Evolutionary conservation across 2,329 filamentous ascomycete genomes (phyloP), one percentile per base, ranked within the genome.

Genomic region (Ascosphaera apis): DNA sequence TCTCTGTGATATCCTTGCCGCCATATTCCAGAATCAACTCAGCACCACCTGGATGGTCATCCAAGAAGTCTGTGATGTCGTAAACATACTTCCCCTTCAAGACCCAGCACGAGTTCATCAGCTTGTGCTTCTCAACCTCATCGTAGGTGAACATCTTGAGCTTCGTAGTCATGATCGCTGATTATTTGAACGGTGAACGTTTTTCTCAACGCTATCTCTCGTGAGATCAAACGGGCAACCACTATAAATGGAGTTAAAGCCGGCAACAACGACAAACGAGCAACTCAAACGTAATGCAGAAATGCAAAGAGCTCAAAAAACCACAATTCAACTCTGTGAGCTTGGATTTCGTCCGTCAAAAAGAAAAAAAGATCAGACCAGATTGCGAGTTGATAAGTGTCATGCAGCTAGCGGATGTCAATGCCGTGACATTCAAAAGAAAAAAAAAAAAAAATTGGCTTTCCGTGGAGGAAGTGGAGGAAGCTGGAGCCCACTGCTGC

Each of bases 51-150:
- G 88, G 88, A 53, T 98, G 88, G 45, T 83, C 75, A 36, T 83
- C 72, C 41, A 93, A 57, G 50, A 98, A 98, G 38, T 80, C 72
- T 40, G 88, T 93, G 43, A 98, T 68, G 62, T 98, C 86, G 66
- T 83, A 98, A 46, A 98, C 86, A 47, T 86, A 91, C 39, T 69
- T 67, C 42, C 82, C 84, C 37, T 93, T 65, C 2, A 80, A 88
- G 46, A 98, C 84, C 63, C 84, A 98, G 63, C 86, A 95, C 34
- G 82, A 91, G 51, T 82, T 70, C 35, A 62, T 61, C 33, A 70
- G 75, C 54, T 79, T 86, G 57, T 91, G 83, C 46, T 72, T 63
- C 54, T 76, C 72, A 50, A 98, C 73, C 53, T 98, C 80, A 45
- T 76, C 69, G 46, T 66, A 66, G 35, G 80, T 76, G 50, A 95